These are phyloP conservation scores for Colletotrichum lentis DNA, from an alignment of 2,329 filamentous ascomycete species.

Conservation along the genomic window DNA sequence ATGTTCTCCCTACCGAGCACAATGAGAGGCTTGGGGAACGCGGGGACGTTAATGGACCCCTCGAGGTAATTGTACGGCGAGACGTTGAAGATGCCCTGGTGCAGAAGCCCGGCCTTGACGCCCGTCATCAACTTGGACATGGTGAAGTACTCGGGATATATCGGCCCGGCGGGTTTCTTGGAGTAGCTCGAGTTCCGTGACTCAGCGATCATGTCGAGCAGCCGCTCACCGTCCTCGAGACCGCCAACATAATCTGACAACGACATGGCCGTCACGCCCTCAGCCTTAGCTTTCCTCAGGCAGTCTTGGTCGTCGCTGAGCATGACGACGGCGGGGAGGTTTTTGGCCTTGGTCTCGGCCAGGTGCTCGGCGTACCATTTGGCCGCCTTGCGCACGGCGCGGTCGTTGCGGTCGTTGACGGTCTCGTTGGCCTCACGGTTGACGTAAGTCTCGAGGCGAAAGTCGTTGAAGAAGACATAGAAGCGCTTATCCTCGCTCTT, in stretches of 20 bases:
- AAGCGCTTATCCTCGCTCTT: conserved; percentile 97
- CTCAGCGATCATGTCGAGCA: conserved; percentile 93
- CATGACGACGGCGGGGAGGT: conserved; percentile 83
- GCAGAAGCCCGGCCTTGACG: conserved; percentile 84
- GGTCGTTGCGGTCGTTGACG: conserved; percentile 96
- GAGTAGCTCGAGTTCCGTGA: conserved; percentile 72
- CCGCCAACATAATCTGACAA: conserved; percentile 81
- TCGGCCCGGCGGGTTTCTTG: conserved; percentile 70
- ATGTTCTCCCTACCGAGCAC: conserved; percentile 94
- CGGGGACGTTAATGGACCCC: conserved; percentile 86
- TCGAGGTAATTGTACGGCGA: conserved; percentile 98
- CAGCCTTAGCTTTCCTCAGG: conserved; percentile 79
- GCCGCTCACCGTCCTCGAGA: conserved; percentile 81
- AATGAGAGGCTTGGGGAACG: conserved; percentile 88
- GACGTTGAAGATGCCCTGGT: conserved; percentile 95
- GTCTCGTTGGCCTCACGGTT: conserved; percentile 77
- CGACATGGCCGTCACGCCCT: conserved; percentile 74
- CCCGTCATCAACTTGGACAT: conserved; percentile 95
- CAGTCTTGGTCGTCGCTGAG: conserved; percentile 93
- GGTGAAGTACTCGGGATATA: conserved; percentile 90
- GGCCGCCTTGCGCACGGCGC: conserved; percentile 84
- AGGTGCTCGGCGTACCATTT: conserved; percentile 92
- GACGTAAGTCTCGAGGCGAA: conserved; percentile 90
- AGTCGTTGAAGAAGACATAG: conserved; percentile 99
- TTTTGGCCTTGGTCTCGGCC: conserved; percentile 66